Percentiles rank a stretch among this genome's conserved stretches.
phyloP scores from a whole-genome alignment of 139 green algal genomes.

The Chlorella sp. region DNA sequence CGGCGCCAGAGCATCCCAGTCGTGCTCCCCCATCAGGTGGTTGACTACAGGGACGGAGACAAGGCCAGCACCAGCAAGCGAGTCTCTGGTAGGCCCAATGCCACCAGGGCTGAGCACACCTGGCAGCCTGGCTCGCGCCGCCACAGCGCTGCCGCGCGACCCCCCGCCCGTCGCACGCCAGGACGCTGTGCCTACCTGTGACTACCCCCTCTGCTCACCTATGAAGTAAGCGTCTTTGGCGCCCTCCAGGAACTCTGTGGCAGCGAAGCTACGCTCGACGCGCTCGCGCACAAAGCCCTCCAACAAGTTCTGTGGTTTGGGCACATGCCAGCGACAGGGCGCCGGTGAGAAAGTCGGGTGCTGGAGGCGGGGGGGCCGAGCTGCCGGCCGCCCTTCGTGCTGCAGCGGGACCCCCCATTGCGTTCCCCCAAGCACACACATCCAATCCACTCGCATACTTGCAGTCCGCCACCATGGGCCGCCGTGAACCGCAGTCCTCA shows the following conservation, averaged over 20 bases:
- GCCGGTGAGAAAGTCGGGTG: neutral
- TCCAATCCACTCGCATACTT: neutral
- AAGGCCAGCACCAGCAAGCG: neutral
- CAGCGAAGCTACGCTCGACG: slow-evolving; percentile 32
- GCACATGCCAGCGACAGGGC: neutral
- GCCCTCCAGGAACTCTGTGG: slow-evolving; percentile 26
- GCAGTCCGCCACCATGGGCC: neutral
- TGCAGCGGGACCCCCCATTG: no score
- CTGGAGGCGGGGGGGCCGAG: no score
- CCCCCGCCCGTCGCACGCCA: neutral
- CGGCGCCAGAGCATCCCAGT: slow-evolving; percentile 17
- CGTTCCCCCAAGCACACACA: neutral
- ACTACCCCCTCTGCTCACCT: neutral
- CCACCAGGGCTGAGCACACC: neutral
- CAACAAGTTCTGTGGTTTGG: neutral
- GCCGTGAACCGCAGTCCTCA: neutral
- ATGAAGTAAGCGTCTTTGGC: slow-evolving; percentile 27
- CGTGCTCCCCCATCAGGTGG: slow-evolving; percentile 14
- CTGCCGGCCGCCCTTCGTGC: no score
- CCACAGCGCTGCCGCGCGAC: no score
- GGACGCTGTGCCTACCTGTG: neutral
- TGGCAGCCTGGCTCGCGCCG: no score
- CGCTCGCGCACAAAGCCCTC: slow-evolving; percentile 1
- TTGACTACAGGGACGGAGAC: slow-evolving; percentile 14
- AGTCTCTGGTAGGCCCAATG: neutral